These are phyloP conservation scores for Didymella pomorum DNA, from an alignment of 2,329 filamentous ascomycete genomes.

Conservation along the genomic window DNA sequence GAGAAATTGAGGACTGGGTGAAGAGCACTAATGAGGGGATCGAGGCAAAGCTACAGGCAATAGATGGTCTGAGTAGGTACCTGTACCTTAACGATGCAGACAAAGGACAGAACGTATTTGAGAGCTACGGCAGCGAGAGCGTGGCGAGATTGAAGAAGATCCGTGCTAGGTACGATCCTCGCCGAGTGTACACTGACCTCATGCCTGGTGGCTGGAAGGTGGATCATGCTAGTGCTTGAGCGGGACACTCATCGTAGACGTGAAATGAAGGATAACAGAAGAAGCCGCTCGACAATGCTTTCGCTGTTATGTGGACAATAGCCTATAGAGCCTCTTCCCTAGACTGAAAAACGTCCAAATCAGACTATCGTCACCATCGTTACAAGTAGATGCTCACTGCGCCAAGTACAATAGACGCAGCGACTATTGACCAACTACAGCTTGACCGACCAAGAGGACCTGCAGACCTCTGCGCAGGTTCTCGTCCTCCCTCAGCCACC, in stretches of 20 bases:
- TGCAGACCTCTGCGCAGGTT: constrained; percentile 1
- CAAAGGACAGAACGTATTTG: constrained; percentile 52
- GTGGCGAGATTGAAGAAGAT: constrained; percentile 43
- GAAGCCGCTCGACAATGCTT: not conserved
- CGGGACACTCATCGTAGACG: not conserved
- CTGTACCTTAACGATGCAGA: constrained; percentile 31
- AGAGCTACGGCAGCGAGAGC: constrained; percentile 52
- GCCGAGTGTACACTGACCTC: constrained; percentile 49
- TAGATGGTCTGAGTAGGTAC: constrained; percentile 47
- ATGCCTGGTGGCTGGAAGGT: constrained; percentile 55
- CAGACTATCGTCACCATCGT: too few relatives aligned
- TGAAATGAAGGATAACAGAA: not conserved
- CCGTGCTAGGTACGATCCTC: constrained; percentile 51
- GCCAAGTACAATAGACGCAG: not conserved
- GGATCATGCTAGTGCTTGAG: constrained; percentile 2
- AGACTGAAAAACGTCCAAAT: not conserved
- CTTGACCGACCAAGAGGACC: not conserved
- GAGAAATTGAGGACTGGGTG: constrained; percentile 41
- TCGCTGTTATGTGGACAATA: not conserved
- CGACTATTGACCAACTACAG: not conserved
- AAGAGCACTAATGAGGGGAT: constrained; percentile 60
- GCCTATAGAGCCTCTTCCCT: not conserved
- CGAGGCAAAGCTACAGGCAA: constrained; percentile 55
- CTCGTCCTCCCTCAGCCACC: constrained; percentile 5
- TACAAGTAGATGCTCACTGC: not conserved